Evolutionary conservation across 2,329 filamentous ascomycete species (phyloP), one percentile per base, ranked within the genome.

Genomic region (Fusarium sp.): DNA sequence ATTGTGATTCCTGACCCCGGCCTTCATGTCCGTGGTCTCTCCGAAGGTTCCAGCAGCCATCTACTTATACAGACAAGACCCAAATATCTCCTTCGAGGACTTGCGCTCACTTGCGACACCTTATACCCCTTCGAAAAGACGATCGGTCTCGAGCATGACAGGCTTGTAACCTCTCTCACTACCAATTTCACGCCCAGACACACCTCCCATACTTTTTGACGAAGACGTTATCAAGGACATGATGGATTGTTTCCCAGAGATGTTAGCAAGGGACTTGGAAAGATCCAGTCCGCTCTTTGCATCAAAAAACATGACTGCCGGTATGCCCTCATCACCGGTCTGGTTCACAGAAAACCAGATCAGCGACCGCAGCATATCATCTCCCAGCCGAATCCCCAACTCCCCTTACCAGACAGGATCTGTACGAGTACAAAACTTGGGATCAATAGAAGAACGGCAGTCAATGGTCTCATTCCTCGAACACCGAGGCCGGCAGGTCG

Each of bases 191-290:
- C 73, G 64, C 18, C 73, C 76, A 43, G 74, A 64, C 47, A 71
- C 72, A 40, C 66, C 74, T 8, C 74, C 47, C 47, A 66, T 63
- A 18, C 60, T 73, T 11, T 53, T 66, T 16, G 70, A 66, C 45
- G 73, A 77, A 34, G 75, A 78, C 20, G 67, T 58, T 34, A 75
- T 80, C 54, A 68, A 78, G 76, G 73, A 72, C 20, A 72, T 75
- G 47, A 69, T 74, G 14, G 79, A 82, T 74, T 89, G 84, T 76
- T 79, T 89, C 20, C 85, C 87, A 4, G 88, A 89, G 76, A 72
- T 88, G 42, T 79, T 89, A n/a, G 87, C 83, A 9, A 82, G 81
- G 63, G 86, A 89, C 67, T 78, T 89, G 47, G 84, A 87, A 72
- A 73, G 81, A 24, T 87, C 85, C 20, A 79, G 79, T 53, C 77